Evolutionary conservation across 1,139 yeast genomes (phyloP).

Genomic region (Saccharomyces hybrid): DNA sequence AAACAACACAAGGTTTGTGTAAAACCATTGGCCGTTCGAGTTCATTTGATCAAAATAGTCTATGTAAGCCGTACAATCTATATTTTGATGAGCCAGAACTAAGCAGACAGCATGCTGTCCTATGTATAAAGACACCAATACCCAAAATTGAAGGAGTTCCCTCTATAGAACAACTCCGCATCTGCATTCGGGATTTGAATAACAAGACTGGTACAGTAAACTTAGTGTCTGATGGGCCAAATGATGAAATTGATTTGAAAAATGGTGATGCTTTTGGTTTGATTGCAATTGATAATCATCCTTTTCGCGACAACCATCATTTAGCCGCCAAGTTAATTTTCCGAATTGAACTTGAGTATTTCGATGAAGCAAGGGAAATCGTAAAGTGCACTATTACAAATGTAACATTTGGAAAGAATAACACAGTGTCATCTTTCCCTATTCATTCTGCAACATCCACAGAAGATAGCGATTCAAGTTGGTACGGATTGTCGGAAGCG

Average conservation of each 20-base stretch:
- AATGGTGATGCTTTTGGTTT: slow-evolving; percentile 22
- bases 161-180: slow-evolving; percentile 17
- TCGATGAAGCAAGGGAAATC: not conserved
- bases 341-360: not conserved
- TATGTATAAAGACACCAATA: slow-evolving; percentile 17
- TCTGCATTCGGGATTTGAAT: slow-evolving; percentile 20
- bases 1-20: slow-evolving; percentile 12
- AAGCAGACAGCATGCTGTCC: slow-evolving; percentile 19
- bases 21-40: slow-evolving; percentile 21
- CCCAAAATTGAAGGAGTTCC: slow-evolving; percentile 10
- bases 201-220: slow-evolving; percentile 23
- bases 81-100: slow-evolving; percentile 5
- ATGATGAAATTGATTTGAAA: slow-evolving; percentile 16
- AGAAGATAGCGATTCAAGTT: not conserved
- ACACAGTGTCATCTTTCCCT: not conserved
- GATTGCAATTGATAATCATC: slow-evolving; percentile 7
- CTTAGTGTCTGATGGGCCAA: slow-evolving; percentile 13
- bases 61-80: not conserved
- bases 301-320: slow-evolving; percentile 7
- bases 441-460: not conserved
- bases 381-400: not conserved
- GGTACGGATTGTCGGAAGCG: not conserved
- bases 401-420: not conserved
- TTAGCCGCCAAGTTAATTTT: slow-evolving; percentile 13
- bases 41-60: slow-evolving; percentile 2